A percentile compares a stretch with the other conserved stretches of the same genome.
Conservation (phyloP, 345 rosid genomes). For the Euphorbia pulcherrima region DNA sequence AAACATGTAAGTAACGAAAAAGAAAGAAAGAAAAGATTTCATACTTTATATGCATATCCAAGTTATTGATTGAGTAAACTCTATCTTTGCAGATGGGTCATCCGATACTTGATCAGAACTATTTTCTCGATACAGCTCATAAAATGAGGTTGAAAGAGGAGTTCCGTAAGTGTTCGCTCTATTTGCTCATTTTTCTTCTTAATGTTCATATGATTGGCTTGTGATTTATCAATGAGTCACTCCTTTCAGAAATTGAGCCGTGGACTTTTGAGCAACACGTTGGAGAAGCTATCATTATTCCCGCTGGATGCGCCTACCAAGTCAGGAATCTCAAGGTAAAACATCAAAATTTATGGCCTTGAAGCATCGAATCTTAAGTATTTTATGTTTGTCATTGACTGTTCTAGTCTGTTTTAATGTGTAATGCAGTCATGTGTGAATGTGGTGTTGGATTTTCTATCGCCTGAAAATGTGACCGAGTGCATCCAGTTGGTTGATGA, state of each 20-base stretch:
- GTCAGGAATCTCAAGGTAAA: slow-evolving; percentile 72
- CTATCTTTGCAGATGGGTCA: slow-evolving; percentile 54
- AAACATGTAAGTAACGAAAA: slow-evolving; percentile 48
- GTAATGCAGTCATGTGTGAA: slow-evolving; percentile 77
- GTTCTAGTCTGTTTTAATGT: neutral
- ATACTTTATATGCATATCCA: slow-evolving; percentile 6
- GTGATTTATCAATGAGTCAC: slow-evolving; percentile 6
- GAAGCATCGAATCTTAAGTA: no score
- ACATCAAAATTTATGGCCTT: neutral
- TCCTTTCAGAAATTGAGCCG: slow-evolving; percentile 71
- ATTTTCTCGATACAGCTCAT: slow-evolving; percentile 69
- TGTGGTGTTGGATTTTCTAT: slow-evolving; percentile 77
- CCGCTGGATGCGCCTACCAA: slow-evolving; percentile 96
- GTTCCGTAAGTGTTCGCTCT: slow-evolving; percentile 47
- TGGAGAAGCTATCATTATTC: slow-evolving; percentile 90
- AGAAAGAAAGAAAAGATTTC: neutral
- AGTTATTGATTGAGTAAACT: slow-evolving; percentile 12
- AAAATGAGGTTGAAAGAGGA: slow-evolving; percentile 84
- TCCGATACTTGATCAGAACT: slow-evolving; percentile 79
- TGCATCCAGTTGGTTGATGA: slow-evolving; percentile 63
- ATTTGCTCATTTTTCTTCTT: neutral
- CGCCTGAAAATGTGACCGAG: slow-evolving; percentile 69
- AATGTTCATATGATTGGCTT: neutral
- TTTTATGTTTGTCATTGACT: no score
- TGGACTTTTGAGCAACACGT: slow-evolving; percentile 91